Evolutionary conservation across 441 rosid genomes (phyloP).

Genomic region (Adansonia gregorii): DNA sequence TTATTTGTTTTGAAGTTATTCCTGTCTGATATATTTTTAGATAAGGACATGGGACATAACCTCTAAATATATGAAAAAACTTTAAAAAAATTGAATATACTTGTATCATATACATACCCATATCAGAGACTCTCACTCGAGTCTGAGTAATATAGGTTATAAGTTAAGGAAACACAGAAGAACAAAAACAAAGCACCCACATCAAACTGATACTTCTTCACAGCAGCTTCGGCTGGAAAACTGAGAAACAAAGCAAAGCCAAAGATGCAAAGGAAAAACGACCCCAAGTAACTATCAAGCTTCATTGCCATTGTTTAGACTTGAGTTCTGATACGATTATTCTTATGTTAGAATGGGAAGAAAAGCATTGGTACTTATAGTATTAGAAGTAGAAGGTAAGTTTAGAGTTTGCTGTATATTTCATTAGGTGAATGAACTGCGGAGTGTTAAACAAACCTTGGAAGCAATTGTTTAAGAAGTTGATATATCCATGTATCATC

Average conservation of each 20-base stretch:
- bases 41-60: background rate
- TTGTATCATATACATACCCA: too few species aligned
- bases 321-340: constrained; percentile 10
- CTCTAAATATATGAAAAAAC: background rate
- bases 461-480: constrained; percentile 53
- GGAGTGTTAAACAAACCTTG: constrained; percentile 44
- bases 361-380: constrained; percentile 28
- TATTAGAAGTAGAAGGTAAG: background rate
- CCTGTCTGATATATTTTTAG: background rate
- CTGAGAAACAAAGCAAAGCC: constrained; percentile 41
- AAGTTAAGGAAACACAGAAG: too few species aligned
- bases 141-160: too few species aligned
- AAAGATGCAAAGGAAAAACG: constrained; percentile 30
- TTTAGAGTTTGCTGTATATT: background rate
- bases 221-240: constrained; percentile 46
- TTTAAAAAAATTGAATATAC: too few species aligned
- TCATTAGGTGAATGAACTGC: constrained; percentile 40
- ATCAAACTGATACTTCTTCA: constrained; percentile 58
- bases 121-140: too few species aligned
- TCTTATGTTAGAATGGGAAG: constrained; percentile 26
- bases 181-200: constrained; percentile 34
- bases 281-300: constrained; percentile 20
- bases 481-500: constrained; percentile 44
- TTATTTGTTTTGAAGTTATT: too few species aligned
- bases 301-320: constrained; percentile 34